Conservation (phyloP, 441 rosid genomes). For the Syzygium syzygioides region DNA sequence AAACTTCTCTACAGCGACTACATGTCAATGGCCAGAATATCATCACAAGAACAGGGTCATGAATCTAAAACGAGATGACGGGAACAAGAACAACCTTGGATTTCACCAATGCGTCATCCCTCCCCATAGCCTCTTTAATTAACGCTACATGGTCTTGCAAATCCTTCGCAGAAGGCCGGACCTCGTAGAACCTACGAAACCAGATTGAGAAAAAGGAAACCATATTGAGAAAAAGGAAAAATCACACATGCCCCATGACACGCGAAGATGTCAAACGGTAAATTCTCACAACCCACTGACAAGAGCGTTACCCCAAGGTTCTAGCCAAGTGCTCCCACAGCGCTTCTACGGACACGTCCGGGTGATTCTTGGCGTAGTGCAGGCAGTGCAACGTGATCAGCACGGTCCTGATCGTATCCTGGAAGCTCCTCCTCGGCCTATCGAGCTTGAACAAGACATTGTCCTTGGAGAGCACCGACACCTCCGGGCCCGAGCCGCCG, state of each 20-base stretch:
- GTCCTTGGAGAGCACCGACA: constrained; percentile 59
- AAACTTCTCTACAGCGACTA: background rate
- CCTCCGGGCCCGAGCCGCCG: constrained; percentile 36
- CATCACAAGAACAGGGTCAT: background rate
- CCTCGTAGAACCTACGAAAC: constrained; percentile 45
- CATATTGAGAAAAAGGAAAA: background rate
- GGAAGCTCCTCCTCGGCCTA: constrained; percentile 77
- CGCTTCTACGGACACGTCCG: constrained; percentile 44
- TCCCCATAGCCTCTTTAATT: constrained; percentile 54
- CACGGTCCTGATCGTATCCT: constrained; percentile 38
- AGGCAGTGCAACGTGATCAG: constrained; percentile 55
- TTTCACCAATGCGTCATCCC: constrained; percentile 42
- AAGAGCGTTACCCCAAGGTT: constrained; percentile 37
- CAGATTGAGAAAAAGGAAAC: background rate
- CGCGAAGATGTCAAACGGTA: background rate
- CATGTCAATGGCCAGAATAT: background rate
- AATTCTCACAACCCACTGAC: background rate
- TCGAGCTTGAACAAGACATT: constrained; percentile 58
- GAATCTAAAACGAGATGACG: constrained; percentile 2
- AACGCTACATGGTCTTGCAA: constrained; percentile 57
- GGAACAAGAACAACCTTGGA: constrained; percentile 48
- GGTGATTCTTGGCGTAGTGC: constrained; percentile 48
- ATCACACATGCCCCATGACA: background rate
- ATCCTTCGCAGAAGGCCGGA: constrained; percentile 68
- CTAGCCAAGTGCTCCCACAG: constrained; percentile 59